Evolutionary conservation across 1,284 basidiomycete species (phyloP).

Genomic region (Schizophyllum commune): DNA sequence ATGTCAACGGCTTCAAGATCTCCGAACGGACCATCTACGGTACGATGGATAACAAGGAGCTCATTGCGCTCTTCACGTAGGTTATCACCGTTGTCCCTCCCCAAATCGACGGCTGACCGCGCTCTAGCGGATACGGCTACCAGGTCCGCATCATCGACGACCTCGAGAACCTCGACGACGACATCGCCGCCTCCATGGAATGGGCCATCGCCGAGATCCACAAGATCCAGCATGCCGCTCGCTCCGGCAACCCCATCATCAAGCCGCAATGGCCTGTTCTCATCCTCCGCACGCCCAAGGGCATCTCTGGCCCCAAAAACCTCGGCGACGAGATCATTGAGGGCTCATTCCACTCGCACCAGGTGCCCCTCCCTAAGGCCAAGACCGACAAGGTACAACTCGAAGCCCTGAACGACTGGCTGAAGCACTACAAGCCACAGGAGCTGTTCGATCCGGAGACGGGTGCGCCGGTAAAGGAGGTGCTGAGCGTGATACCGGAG

Average conservation of each 20-base stretch:
- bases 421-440: conserved; percentile 54
- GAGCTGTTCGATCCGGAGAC: conserved; percentile 50
- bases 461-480: conserved; percentile 40
- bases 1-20: conserved; percentile 83
- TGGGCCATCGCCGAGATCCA: conserved; percentile 77
- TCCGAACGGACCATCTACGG: conserved; percentile 84
- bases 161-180: conserved; percentile 52
- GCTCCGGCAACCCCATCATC: conserved; percentile 63
- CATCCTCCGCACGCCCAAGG: conserved; percentile 79
- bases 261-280: conserved; percentile 87
- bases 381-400: conserved; percentile 62
- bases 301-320: conserved; percentile 60
- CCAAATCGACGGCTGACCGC: conserved; percentile 5
- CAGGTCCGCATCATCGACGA: conserved; percentile 80
- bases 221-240: conserved; percentile 73
- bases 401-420: conserved; percentile 57
- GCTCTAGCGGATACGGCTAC: conserved; percentile 71
- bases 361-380: conserved; percentile 74
- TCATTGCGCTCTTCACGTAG: conserved; percentile 61
- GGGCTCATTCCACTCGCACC: conserved; percentile 69
- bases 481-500: conserved; percentile 54
- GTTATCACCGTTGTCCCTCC: neutral
- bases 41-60: conserved; percentile 83
- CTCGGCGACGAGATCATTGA: conserved; percentile 67
- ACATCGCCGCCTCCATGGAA: conserved; percentile 73